These are phyloP conservation scores for Coniochaeta hoffmannii DNA, from an alignment of 2,329 filamentous ascomycete genomes.

Conservation along the genomic window DNA sequence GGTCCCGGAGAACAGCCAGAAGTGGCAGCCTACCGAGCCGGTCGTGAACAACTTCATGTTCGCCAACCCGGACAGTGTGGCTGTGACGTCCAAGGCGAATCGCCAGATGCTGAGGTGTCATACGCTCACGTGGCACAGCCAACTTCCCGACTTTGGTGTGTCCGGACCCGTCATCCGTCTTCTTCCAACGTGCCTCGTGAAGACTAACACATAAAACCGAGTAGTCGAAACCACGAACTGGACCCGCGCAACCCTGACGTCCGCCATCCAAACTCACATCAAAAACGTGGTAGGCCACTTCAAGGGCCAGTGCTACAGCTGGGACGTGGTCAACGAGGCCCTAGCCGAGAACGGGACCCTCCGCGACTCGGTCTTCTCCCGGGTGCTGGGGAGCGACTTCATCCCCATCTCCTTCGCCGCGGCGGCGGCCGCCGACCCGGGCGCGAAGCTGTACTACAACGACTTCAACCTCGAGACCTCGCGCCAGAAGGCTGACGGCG, in stretches of 20 bases:
- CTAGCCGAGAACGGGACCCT: conserved; percentile 40
- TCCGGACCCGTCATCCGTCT: neutral
- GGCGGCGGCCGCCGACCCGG: conserved; percentile 32
- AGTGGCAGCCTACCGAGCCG: conserved; percentile 51
- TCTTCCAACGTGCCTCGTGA: neutral
- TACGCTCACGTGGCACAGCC: conserved; percentile 35
- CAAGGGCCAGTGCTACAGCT: conserved; percentile 38
- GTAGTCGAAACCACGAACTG: conserved; percentile 26
- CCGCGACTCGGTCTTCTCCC: conserved; percentile 34
- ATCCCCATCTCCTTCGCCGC: conserved; percentile 39
- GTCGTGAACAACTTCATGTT: conserved; percentile 43
- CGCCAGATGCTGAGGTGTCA: conserved; percentile 46
- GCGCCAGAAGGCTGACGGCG: conserved; percentile 23
- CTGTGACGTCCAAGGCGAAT: conserved; percentile 23
- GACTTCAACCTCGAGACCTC: conserved; percentile 41
- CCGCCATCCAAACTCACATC: conserved; percentile 44
- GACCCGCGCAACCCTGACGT: conserved; percentile 43
- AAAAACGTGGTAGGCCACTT: conserved; percentile 36
- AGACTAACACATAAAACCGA: neutral
- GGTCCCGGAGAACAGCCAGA: conserved; percentile 47
- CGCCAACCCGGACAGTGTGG: conserved; percentile 36
- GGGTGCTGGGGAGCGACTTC: conserved; percentile 36
- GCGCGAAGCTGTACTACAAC: conserved; percentile 45
- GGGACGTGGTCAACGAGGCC: conserved; percentile 48
- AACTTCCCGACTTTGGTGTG: conserved; percentile 37